A percentile compares a stretch with the other conserved stretches of the same genome.
These are phyloP conservation scores for Lenzites betulinus DNA, from an alignment of 768 basidiomycete species.

Conservation along the genomic window DNA sequence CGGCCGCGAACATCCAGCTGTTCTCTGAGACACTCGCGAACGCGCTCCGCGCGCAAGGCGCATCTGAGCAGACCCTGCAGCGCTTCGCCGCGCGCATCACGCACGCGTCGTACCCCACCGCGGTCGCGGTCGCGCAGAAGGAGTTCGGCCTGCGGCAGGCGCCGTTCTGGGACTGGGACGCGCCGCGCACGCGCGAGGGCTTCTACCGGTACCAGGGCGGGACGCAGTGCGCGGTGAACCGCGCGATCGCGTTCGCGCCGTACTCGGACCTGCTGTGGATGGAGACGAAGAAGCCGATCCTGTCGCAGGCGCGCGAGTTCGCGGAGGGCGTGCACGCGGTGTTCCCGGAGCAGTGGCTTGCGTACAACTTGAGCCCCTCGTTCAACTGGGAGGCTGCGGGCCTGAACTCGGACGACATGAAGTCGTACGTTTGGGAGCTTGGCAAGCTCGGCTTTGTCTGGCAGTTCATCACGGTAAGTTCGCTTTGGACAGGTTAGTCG, in stretches of 20 bases:
- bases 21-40: constrained; percentile 73
- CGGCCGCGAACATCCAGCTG: constrained; percentile 74
- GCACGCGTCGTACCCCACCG: constrained; percentile 67
- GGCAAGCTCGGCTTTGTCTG: constrained; percentile 96
- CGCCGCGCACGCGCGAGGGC: constrained; percentile 91
- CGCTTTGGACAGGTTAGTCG: not conserved
- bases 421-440: constrained; percentile 87
- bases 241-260: constrained; percentile 90
- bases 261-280: constrained; percentile 94
- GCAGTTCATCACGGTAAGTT: constrained; percentile 95
- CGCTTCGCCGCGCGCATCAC: constrained; percentile 66
- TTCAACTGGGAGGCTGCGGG: constrained; percentile 97
- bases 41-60: constrained; percentile 60
- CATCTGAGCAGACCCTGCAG: constrained; percentile 50
- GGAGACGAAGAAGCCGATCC: constrained; percentile 95
- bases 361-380: constrained; percentile 93
- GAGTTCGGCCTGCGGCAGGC: constrained; percentile 72
- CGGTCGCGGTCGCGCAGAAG: constrained; percentile 73
- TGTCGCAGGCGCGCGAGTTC: constrained; percentile 90
- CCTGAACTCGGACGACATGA: constrained; percentile 81
- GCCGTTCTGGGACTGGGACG: constrained; percentile 95
- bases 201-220: constrained; percentile 98
- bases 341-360: constrained; percentile 90
- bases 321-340: constrained; percentile 82
- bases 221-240: constrained; percentile 90